Conservation (phyloP, 1,139 yeast species). For the Geotrichum siamense region DNA sequence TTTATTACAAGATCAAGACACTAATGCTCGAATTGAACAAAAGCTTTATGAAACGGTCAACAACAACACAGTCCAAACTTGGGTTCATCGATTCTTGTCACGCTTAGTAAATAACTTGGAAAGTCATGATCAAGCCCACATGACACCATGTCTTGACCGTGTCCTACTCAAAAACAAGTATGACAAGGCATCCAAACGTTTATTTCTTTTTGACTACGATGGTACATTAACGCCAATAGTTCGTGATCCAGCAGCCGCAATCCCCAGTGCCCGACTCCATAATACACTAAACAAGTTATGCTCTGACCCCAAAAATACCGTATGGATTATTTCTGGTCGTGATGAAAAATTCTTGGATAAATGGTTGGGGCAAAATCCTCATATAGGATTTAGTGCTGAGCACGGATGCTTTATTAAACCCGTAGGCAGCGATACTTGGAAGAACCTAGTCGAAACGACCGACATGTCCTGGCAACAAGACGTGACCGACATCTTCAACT, state of each 20-base stretch:
- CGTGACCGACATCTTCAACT: constrained; percentile 64
- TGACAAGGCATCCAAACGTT: constrained; percentile 53
- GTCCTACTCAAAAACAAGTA: constrained; percentile 50
- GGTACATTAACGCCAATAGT: constrained; percentile 97
- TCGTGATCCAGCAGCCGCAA: constrained; percentile 95
- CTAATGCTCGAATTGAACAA: constrained; percentile 29
- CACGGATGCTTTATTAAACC: constrained; percentile 93
- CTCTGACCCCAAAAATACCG: constrained; percentile 72
- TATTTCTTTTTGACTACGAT: constrained; percentile 90
- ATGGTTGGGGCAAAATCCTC: constrained; percentile 65
- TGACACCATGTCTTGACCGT: constrained; percentile 81
- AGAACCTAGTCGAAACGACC: constrained; percentile 67
- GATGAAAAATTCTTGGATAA: constrained; percentile 84
- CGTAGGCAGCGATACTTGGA: constrained; percentile 59
- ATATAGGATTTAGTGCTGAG: constrained; percentile 85
- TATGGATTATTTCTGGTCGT: constrained; percentile 95
- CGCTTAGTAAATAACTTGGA: constrained; percentile 48
- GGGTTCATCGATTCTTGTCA: constrained; percentile 63
- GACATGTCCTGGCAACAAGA: constrained; percentile 93
- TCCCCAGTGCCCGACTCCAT: constrained; percentile 72
- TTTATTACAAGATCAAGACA: constrained; percentile 39
- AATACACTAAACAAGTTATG: constrained; percentile 53
- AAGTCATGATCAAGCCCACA: constrained; percentile 41
- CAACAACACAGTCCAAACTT: constrained; percentile 66
- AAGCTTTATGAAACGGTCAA: constrained; percentile 59